Conservation (phyloP, 176 grass and related monocot species). For the Calamus simplicifolius region DNA sequence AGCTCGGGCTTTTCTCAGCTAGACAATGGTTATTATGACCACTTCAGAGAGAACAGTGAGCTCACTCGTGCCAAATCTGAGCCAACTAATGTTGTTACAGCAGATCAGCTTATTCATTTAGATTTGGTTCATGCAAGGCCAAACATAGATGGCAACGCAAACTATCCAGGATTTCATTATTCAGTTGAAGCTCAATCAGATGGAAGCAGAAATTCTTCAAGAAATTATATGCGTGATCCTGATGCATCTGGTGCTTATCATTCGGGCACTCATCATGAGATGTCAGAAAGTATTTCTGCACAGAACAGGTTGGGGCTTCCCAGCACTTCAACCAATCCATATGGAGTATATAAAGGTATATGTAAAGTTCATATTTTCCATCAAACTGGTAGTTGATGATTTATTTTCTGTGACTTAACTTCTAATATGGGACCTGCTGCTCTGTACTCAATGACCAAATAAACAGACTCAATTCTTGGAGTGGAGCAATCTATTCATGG, state of each 20-base stretch:
- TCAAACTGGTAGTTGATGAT: too few relatives aligned
- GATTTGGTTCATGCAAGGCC: slow-evolving; percentile 19
- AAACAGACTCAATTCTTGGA: slow-evolving; percentile 33
- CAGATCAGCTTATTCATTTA: slow-evolving; percentile 13
- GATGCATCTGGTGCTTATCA: slow-evolving; percentile 29
- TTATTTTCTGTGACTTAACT: too few relatives aligned
- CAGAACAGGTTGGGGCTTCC: slow-evolving; percentile 24
- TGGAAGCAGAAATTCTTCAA: slow-evolving; percentile 34
- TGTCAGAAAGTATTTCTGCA: slow-evolving; percentile 24
- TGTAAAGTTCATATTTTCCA: too few relatives aligned
- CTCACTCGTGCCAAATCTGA: slow-evolving; percentile 3
- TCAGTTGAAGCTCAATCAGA: slow-evolving; percentile 8
- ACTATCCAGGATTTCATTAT: slow-evolving; percentile 19
- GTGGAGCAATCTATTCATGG: slow-evolving; percentile 23
- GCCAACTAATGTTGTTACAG: slow-evolving; percentile 3
- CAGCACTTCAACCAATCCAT: slow-evolving; percentile 4
- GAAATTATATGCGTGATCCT: slow-evolving; percentile 11
- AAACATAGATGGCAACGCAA: slow-evolving; percentile 19
- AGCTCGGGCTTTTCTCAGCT: slow-evolving; percentile 49
- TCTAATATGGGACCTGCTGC: neutral
- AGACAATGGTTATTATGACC: slow-evolving; percentile 82
- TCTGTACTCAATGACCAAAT: slow-evolving; percentile 17
- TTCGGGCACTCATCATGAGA: slow-evolving; percentile 25
- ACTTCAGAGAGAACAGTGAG: slow-evolving; percentile 38
- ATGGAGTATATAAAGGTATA: slow-evolving; percentile 10